phyloP scores from a whole-genome alignment of 106 monocot genomes.

The Platanthera zijinensis region DNA sequence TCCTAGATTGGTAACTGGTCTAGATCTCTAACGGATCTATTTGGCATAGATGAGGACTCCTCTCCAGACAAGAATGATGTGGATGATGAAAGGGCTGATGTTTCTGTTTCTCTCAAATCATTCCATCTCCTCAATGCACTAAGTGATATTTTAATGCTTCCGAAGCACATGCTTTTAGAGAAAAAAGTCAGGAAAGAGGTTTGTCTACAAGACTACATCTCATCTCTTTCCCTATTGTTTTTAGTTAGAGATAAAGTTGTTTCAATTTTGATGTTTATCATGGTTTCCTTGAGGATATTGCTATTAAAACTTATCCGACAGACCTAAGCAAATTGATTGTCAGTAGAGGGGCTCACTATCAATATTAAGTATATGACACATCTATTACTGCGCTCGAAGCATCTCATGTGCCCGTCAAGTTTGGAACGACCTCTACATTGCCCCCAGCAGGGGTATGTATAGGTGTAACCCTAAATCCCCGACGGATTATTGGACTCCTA shows the following conservation, averaged over 20 bases:
- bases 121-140: slow-evolving; percentile 78
- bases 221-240: background rate
- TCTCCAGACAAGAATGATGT: slow-evolving; percentile 25
- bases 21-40: slow-evolving; percentile 66
- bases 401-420: too few species aligned
- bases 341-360: too few species aligned
- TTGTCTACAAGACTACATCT: background rate
- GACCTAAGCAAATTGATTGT: too few species aligned
- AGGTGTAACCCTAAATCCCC: too few species aligned
- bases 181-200: slow-evolving; percentile 76
- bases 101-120: slow-evolving; percentile 33
- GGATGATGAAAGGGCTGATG: slow-evolving; percentile 21
- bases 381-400: too few species aligned
- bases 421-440: too few species aligned
- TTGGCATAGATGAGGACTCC: slow-evolving; percentile 61
- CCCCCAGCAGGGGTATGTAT: too few species aligned
- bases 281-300: too few species aligned
- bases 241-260: too few species aligned
- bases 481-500: too few species aligned
- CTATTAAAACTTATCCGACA: background rate
- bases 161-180: slow-evolving; percentile 84
- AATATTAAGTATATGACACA: too few species aligned
- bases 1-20: slow-evolving; percentile 94
- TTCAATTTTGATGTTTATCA: too few species aligned
- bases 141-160: slow-evolving; percentile 95